Evolutionary conservation across 2,329 filamentous ascomycete species (phyloP).

Genomic region (Aspergillus arachidicola): DNA sequence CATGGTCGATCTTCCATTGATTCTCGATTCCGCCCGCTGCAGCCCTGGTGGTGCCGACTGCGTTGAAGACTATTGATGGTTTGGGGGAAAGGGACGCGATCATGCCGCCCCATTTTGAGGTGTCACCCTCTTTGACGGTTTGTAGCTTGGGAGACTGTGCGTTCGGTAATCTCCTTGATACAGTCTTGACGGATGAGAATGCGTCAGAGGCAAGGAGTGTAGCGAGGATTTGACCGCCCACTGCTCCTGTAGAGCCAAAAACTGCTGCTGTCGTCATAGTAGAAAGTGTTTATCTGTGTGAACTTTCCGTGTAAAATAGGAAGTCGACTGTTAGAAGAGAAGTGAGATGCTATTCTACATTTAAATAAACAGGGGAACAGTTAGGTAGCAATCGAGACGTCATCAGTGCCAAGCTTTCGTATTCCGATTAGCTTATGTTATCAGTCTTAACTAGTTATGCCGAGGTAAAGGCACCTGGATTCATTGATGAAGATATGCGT

Average conservation of each 20-base stretch:
- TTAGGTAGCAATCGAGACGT: no score
- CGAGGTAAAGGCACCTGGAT: no score
- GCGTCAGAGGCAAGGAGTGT: slow-evolving; percentile 28
- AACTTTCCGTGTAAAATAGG: no score
- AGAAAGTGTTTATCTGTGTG: neutral
- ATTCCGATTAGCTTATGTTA: no score
- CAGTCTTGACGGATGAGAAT: slow-evolving; percentile 29
- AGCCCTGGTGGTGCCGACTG: slow-evolving; percentile 38
- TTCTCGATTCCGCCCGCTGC: slow-evolving; percentile 36
- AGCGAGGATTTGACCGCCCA: slow-evolving; percentile 35
- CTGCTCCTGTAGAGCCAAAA: slow-evolving; percentile 36
- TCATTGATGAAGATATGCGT: no score
- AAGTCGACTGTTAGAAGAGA: no score
- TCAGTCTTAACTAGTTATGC: no score
- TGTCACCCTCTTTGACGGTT: slow-evolving; percentile 30
- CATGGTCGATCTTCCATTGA: slow-evolving; percentile 44
- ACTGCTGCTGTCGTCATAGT: slow-evolving; percentile 34
- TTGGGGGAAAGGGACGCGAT: slow-evolving; percentile 27
- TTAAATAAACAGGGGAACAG: no score
- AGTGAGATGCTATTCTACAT: no score
- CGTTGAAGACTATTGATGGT: slow-evolving; percentile 33
- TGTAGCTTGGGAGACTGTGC: slow-evolving; percentile 30
- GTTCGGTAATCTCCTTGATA: slow-evolving; percentile 30
- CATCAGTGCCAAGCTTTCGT: no score
- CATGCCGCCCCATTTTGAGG: slow-evolving; percentile 33